Conservation (phyloP, 352 stramenopile genomes). For the Phytopythium cucurbitacearum region DNA sequence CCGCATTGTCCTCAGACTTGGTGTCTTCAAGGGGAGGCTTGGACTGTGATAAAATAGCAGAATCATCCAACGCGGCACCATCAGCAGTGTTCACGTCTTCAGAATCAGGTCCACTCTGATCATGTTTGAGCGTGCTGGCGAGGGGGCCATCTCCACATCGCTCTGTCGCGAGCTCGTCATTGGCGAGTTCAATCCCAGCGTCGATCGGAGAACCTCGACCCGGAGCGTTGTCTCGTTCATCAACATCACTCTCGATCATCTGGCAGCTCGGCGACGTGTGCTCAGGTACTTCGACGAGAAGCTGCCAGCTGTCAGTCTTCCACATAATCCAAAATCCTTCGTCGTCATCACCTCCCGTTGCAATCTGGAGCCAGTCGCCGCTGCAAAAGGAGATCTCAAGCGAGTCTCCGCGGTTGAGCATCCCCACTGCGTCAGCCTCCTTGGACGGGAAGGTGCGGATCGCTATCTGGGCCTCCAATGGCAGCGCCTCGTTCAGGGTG, state of each 20-base stretch:
- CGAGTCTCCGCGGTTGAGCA: conserved; percentile 51
- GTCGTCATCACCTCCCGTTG: conserved; percentile 1
- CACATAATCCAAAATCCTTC: conserved; percentile 69
- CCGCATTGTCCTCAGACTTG: not conserved
- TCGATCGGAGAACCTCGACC: too few relatives aligned
- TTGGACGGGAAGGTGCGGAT: conserved; percentile 60
- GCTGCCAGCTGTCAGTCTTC: conserved; percentile 34
- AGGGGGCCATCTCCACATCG: too few relatives aligned
- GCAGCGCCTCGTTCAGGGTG: conserved; percentile 46
- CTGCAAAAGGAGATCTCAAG: conserved; percentile 43
- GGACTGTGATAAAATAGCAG: too few relatives aligned
- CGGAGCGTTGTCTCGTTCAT: not conserved
- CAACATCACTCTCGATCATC: not conserved
- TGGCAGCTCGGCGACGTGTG: conserved; percentile 21
- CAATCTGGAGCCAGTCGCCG: conserved; percentile 54
- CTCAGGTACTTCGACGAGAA: conserved; percentile 37
- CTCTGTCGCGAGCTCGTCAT: too few relatives aligned
- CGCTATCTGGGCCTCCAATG: conserved; percentile 57
- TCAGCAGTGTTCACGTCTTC: too few relatives aligned
- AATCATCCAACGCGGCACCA: too few relatives aligned
- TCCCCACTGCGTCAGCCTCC: conserved; percentile 44
- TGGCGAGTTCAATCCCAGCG: too few relatives aligned
- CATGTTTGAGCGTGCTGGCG: too few relatives aligned
- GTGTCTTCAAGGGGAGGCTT: too few relatives aligned
- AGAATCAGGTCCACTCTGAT: too few relatives aligned